A percentile compares a stretch with the other conserved stretches of the same genome.
These are phyloP conservation scores for Heterobasidion irregulare DNA, from an alignment of 1,284 basidiomycete genomes.

Conservation along the genomic window DNA sequence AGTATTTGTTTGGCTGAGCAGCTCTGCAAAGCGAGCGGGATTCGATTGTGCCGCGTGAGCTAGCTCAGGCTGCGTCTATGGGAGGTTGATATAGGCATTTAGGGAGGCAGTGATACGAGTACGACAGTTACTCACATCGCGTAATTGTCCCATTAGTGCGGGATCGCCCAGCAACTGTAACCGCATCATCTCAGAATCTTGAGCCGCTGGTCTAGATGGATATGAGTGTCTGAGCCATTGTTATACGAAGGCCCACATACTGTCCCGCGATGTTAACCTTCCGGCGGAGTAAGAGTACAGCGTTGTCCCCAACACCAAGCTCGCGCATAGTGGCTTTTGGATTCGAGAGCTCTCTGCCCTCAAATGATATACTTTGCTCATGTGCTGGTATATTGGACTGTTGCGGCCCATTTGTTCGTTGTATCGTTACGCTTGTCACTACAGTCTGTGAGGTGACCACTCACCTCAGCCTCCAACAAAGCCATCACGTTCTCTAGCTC, in stretches of 20 bases:
- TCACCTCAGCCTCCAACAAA: slow-evolving; percentile 83
- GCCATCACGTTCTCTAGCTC: slow-evolving; percentile 85
- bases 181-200: slow-evolving; percentile 86
- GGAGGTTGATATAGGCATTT: slow-evolving; percentile 1
- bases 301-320: slow-evolving; percentile 52
- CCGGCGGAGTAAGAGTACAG: slow-evolving; percentile 61
- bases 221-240: not conserved
- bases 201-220: slow-evolving; percentile 45
- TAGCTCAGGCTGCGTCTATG: slow-evolving; percentile 71
- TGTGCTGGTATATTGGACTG: slow-evolving; percentile 59
- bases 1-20: slow-evolving; percentile 57
- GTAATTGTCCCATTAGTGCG: slow-evolving; percentile 67
- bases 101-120: not conserved
- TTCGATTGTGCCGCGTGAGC: slow-evolving; percentile 63
- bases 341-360: slow-evolving; percentile 55
- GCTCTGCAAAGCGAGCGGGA: slow-evolving; percentile 66
- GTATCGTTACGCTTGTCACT: too few species aligned
- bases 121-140: slow-evolving; percentile 36
- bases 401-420: not conserved
- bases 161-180: slow-evolving; percentile 84
- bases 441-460: slow-evolving; percentile 11
- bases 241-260: slow-evolving; percentile 28
- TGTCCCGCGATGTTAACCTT: slow-evolving; percentile 52
- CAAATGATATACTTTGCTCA: slow-evolving; percentile 66
- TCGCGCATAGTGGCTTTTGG: slow-evolving; percentile 59